A percentile compares a stretch with the other conserved stretches of the same genome.
These are phyloP conservation scores for Sporisorium graminicola DNA, from an alignment of 1,284 basidiomycete genomes.

Conservation along the genomic window DNA sequence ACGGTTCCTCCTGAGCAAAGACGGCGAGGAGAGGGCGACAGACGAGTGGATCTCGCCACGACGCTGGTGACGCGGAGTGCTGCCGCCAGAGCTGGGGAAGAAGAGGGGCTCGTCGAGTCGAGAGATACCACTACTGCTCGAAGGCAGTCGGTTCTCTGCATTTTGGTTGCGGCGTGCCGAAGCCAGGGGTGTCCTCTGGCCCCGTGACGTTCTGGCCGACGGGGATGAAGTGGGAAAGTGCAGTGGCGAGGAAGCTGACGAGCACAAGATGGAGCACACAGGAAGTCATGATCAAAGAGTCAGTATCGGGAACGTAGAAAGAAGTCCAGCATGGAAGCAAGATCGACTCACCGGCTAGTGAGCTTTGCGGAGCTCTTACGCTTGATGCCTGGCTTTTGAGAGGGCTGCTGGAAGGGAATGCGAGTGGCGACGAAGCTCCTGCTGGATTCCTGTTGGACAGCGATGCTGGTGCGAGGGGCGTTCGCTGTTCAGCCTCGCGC, in stretches of 20 bases:
- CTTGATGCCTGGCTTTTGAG: conserved; percentile 49
- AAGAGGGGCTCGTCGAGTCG: conserved; percentile 63
- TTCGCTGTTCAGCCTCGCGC: conserved; percentile 49
- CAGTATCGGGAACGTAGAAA: not conserved
- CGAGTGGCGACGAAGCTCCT: conserved; percentile 57
- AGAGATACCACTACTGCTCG: conserved; percentile 50
- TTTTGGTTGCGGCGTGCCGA: conserved; percentile 32
- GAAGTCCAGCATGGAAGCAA: not conserved
- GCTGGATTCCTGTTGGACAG: conserved; percentile 34
- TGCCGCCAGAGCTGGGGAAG: conserved; percentile 64
- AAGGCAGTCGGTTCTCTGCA: conserved; percentile 46
- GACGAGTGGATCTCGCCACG: conserved; percentile 67
- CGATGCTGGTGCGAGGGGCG: conserved; percentile 44
- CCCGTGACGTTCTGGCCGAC: conserved; percentile 50
- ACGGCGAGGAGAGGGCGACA: conserved; percentile 57
- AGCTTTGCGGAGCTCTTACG: conserved; percentile 29
- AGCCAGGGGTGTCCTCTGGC: conserved; percentile 42
- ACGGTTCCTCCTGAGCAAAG: conserved; percentile 29
- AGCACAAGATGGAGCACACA: not conserved
- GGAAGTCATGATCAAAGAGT: not conserved
- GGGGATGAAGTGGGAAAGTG: conserved; percentile 66
- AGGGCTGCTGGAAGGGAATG: conserved; percentile 65
- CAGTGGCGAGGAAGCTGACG: conserved; percentile 58
- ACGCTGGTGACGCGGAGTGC: conserved; percentile 60
- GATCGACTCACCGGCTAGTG: conserved; percentile 43